Evolutionary conservation across 2,329 filamentous ascomycete species (phyloP).

Genomic region (Trichoderma arundinaceum): DNA sequence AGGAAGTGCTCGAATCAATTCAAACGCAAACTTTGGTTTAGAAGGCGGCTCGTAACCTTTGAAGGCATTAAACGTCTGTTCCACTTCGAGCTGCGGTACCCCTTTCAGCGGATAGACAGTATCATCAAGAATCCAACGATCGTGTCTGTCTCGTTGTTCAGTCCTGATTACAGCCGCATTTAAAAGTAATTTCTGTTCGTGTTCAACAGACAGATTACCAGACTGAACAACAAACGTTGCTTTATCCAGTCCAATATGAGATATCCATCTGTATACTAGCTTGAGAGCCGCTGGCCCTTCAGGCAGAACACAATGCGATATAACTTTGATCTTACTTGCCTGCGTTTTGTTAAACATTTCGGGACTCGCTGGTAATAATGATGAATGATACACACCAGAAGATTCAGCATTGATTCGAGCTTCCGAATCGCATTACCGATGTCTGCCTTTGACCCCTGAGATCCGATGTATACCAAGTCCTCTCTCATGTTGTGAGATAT

Average conservation of each 20-base stretch:
- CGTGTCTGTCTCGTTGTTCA: conserved; percentile 28
- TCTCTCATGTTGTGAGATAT: conserved; percentile 41
- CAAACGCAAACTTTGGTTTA: neutral
- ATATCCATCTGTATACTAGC: conserved; percentile 39
- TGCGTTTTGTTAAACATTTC: conserved; percentile 27
- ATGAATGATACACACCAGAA: conserved; percentile 17
- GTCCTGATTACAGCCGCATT: conserved; percentile 36
- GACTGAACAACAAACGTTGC: conserved; percentile 41
- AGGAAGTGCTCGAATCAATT: too few relatives aligned
- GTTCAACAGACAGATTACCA: neutral
- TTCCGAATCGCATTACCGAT: conserved; percentile 34
- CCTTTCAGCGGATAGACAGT: conserved; percentile 31
- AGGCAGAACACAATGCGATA: conserved; percentile 38
- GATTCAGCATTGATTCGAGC: conserved; percentile 14
- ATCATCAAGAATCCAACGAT: conserved; percentile 22
- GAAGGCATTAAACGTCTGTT: neutral
- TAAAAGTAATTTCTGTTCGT: conserved; percentile 35
- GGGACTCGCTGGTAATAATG: neutral
- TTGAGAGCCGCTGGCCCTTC: conserved; percentile 27
- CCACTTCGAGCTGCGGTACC: conserved; percentile 28
- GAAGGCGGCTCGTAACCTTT: conserved; percentile 1
- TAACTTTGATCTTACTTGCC: conserved; percentile 25
- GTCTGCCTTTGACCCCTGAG: conserved; percentile 14
- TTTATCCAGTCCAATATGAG: conserved; percentile 38
- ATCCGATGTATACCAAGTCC: conserved; percentile 41